Evolutionary conservation across 768 basidiomycete species (phyloP).

Genomic region (Boletus tomentosulus): DNA sequence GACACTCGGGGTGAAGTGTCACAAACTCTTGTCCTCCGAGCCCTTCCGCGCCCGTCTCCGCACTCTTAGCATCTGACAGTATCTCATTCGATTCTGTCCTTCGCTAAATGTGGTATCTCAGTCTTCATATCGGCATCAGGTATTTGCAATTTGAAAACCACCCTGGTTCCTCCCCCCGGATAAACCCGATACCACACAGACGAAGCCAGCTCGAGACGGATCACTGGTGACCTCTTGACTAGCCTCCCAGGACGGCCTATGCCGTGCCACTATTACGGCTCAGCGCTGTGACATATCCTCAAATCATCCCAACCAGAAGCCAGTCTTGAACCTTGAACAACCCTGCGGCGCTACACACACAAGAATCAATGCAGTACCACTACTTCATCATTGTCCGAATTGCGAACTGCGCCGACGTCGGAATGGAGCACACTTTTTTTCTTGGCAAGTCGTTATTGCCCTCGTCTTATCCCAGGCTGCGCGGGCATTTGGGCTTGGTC

Average conservation of each 20-base stretch:
- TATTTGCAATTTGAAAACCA: neutral
- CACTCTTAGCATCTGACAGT: neutral
- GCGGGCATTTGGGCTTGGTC: neutral
- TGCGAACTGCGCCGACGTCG: neutral
- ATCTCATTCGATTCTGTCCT: neutral
- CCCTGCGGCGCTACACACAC: conserved; percentile 2
- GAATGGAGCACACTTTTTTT: neutral
- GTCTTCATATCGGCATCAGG: neutral
- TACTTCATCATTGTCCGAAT: neutral
- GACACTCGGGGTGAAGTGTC: neutral
- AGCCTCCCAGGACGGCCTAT: neutral
- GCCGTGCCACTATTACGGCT: neutral
- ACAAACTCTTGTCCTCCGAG: neutral
- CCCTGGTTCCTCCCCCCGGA: neutral
- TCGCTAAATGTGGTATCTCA: neutral
- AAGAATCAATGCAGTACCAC: neutral
- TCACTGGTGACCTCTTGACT: neutral
- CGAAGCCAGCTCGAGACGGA: neutral
- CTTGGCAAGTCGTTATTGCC: neutral
- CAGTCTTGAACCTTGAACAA: neutral
- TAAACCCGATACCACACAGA: neutral
- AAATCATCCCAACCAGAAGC: neutral
- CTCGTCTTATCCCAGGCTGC: neutral
- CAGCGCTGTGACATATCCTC: neutral
- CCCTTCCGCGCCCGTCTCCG: neutral